Conservation (phyloP, 2,329 filamentous ascomycete genomes). For the Botrytis galanthina region DNA sequence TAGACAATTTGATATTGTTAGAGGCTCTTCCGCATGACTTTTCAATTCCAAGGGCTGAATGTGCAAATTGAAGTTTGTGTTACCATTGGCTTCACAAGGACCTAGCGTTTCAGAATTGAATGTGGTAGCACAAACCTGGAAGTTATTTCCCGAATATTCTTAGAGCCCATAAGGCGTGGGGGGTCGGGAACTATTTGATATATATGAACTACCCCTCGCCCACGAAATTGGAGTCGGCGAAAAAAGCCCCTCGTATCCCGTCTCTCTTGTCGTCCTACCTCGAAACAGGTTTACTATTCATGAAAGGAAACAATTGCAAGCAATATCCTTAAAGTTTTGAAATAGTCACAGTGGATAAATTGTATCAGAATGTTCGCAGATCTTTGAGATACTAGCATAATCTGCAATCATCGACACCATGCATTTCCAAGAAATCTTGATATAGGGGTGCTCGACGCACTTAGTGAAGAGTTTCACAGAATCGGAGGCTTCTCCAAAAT, state of each 20-base stretch:
- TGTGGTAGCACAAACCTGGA: neutral
- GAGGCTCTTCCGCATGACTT: neutral
- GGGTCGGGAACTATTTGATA: neutral
- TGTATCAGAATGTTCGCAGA: neutral
- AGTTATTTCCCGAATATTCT: neutral
- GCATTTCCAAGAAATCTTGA: neutral
- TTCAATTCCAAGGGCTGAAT: neutral
- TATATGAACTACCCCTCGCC: neutral
- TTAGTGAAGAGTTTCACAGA: neutral
- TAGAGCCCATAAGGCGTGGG: neutral
- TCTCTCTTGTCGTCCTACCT: neutral
- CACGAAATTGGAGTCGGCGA: neutral
- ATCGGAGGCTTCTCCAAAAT: constrained; percentile 1
- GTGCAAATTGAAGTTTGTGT: neutral
- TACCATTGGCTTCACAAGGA: neutral
- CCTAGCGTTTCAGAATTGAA: neutral
- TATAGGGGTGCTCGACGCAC: neutral
- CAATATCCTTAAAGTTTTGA: neutral
- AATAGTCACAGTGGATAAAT: neutral
- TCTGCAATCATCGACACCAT: neutral
- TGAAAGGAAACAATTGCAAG: neutral
- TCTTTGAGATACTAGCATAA: neutral
- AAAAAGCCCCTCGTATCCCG: neutral
- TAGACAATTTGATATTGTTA: neutral
- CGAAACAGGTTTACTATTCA: neutral